Conservation (phyloP, 176 grass and related monocot species). For the Themeda triandra region DNA sequence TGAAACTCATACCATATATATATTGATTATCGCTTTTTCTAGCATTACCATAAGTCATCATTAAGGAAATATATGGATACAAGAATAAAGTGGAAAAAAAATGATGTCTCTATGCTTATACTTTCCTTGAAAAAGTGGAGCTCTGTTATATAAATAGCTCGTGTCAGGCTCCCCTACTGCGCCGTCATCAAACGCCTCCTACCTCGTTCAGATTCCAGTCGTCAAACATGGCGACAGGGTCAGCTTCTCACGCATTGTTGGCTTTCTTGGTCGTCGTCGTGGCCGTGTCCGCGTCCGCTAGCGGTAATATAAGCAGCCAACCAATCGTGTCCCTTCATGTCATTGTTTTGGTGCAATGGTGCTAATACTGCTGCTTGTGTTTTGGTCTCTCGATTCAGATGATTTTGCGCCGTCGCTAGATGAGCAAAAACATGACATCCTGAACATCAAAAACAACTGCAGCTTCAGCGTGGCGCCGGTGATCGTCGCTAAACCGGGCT, state of each 20-base stretch:
- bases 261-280: not conserved
- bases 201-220: not conserved
- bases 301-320: not conserved
- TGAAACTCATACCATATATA: too few species aligned
- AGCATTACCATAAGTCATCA: too few species aligned
- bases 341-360: not conserved
- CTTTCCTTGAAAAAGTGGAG: too few species aligned
- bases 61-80: too few species aligned
- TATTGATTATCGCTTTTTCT: too few species aligned
- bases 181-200: too few species aligned
- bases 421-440: not conserved
- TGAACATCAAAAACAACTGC: not conserved
- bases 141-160: too few species aligned
- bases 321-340: too few species aligned
- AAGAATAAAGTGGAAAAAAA: too few species aligned
- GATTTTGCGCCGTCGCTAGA: not conserved
- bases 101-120: too few species aligned
- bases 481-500: not conserved
- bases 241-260: not conserved
- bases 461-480: not conserved
- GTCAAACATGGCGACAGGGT: not conserved
- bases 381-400: not conserved
- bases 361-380: not conserved
- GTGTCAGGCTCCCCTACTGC: too few species aligned
- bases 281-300: not conserved